Evolutionary conservation across 1,284 basidiomycete genomes (phyloP), one percentile per base, ranked within the genome.

Genomic region (Ustilago sp.): DNA sequence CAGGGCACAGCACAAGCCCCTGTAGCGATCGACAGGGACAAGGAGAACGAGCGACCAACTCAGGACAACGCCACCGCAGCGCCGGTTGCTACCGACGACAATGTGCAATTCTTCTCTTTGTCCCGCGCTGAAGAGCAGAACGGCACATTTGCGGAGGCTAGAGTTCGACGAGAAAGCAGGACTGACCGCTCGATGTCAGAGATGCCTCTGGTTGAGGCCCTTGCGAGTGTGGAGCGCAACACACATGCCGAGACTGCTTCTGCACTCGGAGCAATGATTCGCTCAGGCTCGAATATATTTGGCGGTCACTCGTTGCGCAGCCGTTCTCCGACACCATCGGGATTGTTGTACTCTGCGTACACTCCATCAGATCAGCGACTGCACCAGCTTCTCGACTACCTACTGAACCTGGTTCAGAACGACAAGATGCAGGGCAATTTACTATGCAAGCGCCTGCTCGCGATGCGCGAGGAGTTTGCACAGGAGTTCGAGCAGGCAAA

Each of bases 371-470:
- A 28, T 9, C 35, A 56, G 19, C 64, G 51, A 13, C 1, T 43
- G 5, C 8, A 9, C 11, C 13, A 60, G 19, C 11, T 41, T 1
- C 7, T 56, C 38, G 38, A 45, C 11, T 66, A 60, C 23, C 58
- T 66, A 4, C n/a, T 51, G 19, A 9, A 28, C 4, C n/a, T 57
- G 19, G 59, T 68, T n/a, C 5, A 7, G 12, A 28, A 58, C 4
- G 65, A 68, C 59, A 61, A 58, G 39, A 19, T 17, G 23, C 31
- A 61, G 19, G 59, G 58, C 28, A 28, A 61, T 8, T n/a, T 28
- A 39, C 34, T 28, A n/a, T 58, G 50, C 17, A 8, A 50, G 6
- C 15, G 45, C 7, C 39, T 68, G 11, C 8, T 8, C 8, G 47
- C 43, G 12, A 8, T 34, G 31, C 47, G 38, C 9, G 17, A 15